Evolutionary conservation across 257 asterid species (phyloP).

Genomic region (Solanum neorickii): DNA sequence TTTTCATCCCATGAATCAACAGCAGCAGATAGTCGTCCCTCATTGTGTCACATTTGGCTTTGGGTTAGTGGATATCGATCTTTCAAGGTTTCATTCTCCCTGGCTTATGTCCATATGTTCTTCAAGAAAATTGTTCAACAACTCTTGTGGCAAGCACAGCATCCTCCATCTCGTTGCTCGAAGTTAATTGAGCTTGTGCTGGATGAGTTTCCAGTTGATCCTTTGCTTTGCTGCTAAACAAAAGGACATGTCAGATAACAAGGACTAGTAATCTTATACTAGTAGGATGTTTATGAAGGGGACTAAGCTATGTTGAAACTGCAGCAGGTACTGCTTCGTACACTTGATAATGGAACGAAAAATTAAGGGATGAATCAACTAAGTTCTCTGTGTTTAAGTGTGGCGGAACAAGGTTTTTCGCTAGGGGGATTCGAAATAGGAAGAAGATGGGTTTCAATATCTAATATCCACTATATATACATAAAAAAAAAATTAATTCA

Average conservation of each 20-base stretch:
- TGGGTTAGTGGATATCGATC: background rate
- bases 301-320: background rate
- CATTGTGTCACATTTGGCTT: background rate
- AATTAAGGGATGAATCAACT: background rate
- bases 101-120: background rate
- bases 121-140: background rate
- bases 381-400: background rate
- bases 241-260: background rate
- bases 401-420: background rate
- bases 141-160: background rate
- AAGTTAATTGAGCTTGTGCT: background rate
- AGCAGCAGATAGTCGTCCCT: background rate
- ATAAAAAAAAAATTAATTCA: background rate
- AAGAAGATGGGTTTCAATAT: background rate
- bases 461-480: background rate
- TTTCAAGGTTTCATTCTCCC: background rate
- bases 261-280: background rate
- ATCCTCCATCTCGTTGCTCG: background rate
- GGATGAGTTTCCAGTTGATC: background rate
- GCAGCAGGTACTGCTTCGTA: background rate
- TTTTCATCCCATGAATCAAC: background rate
- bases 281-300: background rate
- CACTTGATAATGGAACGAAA: background rate
- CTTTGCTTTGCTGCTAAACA: background rate
- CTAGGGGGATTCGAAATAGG: background rate